Evolutionary conservation across 495 filamentous ascomycete genomes (phyloP), one percentile per base, ranked within the genome.

Genomic region (Aspergillus taichungensis): DNA sequence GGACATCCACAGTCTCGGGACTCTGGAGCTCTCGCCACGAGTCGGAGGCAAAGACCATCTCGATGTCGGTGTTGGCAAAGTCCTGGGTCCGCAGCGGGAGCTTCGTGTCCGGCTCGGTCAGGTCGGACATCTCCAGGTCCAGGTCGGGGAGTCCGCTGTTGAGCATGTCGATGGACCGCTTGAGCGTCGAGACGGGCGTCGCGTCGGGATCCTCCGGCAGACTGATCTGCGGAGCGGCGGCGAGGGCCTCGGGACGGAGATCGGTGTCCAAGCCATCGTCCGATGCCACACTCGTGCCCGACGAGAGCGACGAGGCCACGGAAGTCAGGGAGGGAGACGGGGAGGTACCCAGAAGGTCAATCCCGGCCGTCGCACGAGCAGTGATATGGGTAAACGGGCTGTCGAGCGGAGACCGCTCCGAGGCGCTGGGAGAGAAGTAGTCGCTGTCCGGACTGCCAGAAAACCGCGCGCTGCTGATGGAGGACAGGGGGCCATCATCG

Each of bases 1-100:
- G 85, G 30, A 98, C 74, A 64, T 88, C 87, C 40, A 98, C 80
- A 42, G 78, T 87, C 65, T 97, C 92, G 0, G 88, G 89, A 62
- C 83, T 91, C 47, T 80, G 74, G 51, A 85, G 69, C 50, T 88
- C 84, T 66, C 82, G 57, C 66, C 67, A 71, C 14, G 69, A 72
- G 44, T 67, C 66, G 42, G 71, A 60, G 18, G 18, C 18, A 24
- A 24, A 24, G 13, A 52, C 43, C 39, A 60, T 56, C 40, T 68
- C 68, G 11, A 56, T 37, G 13, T 61, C 52, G 47, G 61, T 51
- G 45, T 79, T 75, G 31, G 79, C 55, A 8, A 63, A 24, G 42
- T 77, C 64, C 45, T 73, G 59, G 30, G 66, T 58, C 9, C 59
- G 57, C 45, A 72, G 51, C 11, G 57, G 63, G 28, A 72, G 51